Evolutionary conservation across 345 rosid genomes (phyloP).

Genomic region (Turritis glabra): DNA sequence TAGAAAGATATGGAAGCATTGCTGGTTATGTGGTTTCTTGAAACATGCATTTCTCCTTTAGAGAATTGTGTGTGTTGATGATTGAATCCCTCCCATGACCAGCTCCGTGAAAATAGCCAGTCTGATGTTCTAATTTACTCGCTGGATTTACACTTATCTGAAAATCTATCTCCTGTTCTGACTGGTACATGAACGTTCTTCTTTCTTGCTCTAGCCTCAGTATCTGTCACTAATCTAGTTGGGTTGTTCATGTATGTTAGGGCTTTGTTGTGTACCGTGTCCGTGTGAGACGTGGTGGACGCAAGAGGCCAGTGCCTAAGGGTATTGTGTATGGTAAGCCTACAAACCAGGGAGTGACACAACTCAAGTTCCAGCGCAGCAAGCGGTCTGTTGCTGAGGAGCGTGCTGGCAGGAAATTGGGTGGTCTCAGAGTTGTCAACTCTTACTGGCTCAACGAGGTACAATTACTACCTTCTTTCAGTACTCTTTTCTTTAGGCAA

Average conservation of each 20-base stretch:
- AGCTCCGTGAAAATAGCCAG: slow-evolving; percentile 28
- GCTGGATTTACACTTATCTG: neutral
- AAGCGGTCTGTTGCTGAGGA: slow-evolving; percentile 99
- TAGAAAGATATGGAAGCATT: neutral
- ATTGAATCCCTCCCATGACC: slow-evolving; percentile 45
- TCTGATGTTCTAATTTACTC: neutral
- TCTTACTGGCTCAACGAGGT: slow-evolving; percentile 99
- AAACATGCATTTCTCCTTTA: neutral
- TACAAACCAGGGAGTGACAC: slow-evolving; percentile 96
- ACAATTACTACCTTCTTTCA: neutral
- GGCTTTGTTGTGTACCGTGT: slow-evolving; percentile 87
- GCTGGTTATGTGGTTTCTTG: slow-evolving; percentile 43
- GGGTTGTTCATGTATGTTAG: slow-evolving; percentile 25
- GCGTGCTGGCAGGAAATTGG: slow-evolving; percentile 92
- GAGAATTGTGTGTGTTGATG: slow-evolving; percentile 23
- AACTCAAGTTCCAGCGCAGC: slow-evolving; percentile 94
- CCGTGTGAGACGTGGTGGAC: slow-evolving; percentile 91
- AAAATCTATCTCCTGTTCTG: neutral
- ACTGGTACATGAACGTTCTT: neutral
- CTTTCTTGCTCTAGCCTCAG: neutral
- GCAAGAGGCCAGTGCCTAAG: slow-evolving; percentile 98
- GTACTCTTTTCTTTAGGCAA: neutral
- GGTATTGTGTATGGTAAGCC: slow-evolving; percentile 90
- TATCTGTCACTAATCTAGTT: neutral
- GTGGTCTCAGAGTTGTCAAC: slow-evolving; percentile 87